Conservation (phyloP, 768 basidiomycete species). For the Russula compacta region DNA sequence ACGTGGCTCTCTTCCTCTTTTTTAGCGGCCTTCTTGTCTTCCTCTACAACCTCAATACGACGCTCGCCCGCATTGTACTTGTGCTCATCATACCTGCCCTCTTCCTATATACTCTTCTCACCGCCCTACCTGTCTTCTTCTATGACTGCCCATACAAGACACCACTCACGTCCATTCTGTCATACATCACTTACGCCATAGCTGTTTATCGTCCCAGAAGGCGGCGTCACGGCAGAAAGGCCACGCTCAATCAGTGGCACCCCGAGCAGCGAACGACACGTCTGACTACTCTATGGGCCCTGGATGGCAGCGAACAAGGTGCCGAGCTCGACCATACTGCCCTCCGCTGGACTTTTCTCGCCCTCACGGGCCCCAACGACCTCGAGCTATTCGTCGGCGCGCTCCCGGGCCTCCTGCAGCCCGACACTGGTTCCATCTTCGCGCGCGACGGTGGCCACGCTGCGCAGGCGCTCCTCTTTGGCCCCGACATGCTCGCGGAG, state of each 20-base stretch:
- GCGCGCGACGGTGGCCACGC: not conserved
- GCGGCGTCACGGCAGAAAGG: not conserved
- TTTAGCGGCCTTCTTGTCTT: constrained; percentile 7
- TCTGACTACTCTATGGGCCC: constrained; percentile 2
- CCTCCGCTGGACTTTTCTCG: constrained; percentile 11
- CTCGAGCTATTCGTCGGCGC: constrained; percentile 6
- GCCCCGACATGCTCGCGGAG: constrained; percentile 6
- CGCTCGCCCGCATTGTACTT: constrained; percentile 4
- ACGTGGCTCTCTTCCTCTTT: constrained; percentile 11
- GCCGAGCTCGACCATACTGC: constrained; percentile 8
- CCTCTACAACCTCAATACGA: not conserved
- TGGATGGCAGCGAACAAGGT: not conserved
- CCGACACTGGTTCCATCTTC: not conserved
- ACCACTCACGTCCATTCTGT: constrained; percentile 8
- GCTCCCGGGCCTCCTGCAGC: constrained; percentile 6
- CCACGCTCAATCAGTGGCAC: not conserved
- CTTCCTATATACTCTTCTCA: constrained; percentile 3
- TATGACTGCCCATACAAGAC: constrained; percentile 13
- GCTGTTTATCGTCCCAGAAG: not conserved
- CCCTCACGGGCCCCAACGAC: constrained; percentile 3
- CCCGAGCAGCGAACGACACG: not conserved
- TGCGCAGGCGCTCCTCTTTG: constrained; percentile 6
- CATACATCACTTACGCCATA: not conserved
- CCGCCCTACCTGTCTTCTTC: constrained; percentile 5
- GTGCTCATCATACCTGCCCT: not conserved